Base-by-base conservation (phyloP, 169 alveolate genomes). In the Plasmodium adleri region DNA sequence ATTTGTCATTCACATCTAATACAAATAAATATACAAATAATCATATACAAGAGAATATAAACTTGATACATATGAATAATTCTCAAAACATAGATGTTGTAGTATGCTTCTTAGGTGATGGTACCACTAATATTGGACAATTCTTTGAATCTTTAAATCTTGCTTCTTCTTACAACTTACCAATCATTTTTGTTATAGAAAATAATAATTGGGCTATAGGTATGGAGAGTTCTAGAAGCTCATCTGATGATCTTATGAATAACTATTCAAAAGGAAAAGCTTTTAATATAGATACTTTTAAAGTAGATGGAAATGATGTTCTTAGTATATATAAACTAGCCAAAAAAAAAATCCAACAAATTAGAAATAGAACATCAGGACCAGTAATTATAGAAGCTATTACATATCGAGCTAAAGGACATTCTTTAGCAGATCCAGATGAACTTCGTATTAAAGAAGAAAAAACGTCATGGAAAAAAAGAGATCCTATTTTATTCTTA, bases 61-160 rank as follows among this genome's bases (percentile, higher is more conserved):
- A 15, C 6, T 17, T 22, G 3, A 1, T n/a, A 63, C 49, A 10
- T 6, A 32, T 26, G 8, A 17, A 10, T 3, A 63, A 12, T 10
- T 64, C 52, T 4, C 45, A 39, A 2, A 26, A 17, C 58, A 4
- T 71, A 12, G 93, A 95, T 76, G 97, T 95, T 8, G 93, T 97
- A 28, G 93, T 93, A 17, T 90, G 97, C 50, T 94, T 96, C 95
- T 94, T 95, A 83, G 98, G 98, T 32, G 98, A 96, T 88, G 98
- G 98, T 24, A 97, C 98, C 20, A 92, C 97, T 13, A 96, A 96
- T 90, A 92, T 95, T 74, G 98, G 98, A 26, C 96, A 95, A 88
- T 80, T 96, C 22, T 95, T 70, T 83, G 98, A 96, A 72, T 97
- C 98, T 1, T 94, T 96, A 59, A 96, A 96, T 70, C 93, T 96